Conservation (phyloP, 176 grass and related monocot genomes). For the Tuctoria greenei region DNA sequence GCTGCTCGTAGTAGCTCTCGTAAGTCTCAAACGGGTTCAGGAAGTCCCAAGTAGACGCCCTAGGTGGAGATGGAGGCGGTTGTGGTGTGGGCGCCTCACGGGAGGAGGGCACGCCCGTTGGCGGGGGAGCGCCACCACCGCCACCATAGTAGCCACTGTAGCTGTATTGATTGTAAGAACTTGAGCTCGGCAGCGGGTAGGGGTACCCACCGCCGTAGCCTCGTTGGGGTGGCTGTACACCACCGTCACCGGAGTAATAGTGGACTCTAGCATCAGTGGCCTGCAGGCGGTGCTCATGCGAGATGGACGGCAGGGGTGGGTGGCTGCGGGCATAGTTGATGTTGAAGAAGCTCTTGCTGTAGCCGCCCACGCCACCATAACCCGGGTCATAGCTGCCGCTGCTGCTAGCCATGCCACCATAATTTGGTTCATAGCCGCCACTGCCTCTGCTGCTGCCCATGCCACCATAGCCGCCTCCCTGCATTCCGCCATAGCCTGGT, state of each 20-base stretch:
- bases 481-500: constrained; percentile 22
- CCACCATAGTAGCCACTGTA: constrained; percentile 46
- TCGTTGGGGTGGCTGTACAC: constrained; percentile 24
- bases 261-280: constrained; percentile 45
- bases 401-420: constrained; percentile 16
- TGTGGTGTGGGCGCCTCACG: constrained; percentile 38
- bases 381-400: constrained; percentile 25
- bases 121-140: constrained; percentile 39
- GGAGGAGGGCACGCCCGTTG: constrained; percentile 37
- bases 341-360: constrained; percentile 60
- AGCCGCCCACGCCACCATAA: constrained; percentile 39
- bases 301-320: constrained; percentile 43
- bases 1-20: constrained; percentile 66
- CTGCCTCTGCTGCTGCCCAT: neutral
- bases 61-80: constrained; percentile 75
- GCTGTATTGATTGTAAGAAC: constrained; percentile 36
- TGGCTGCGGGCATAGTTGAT: constrained; percentile 60
- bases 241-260: constrained; percentile 33
- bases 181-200: constrained; percentile 50
- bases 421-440: constrained; percentile 35
- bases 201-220: constrained; percentile 43
- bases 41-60: constrained; percentile 92
- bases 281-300: constrained; percentile 41
- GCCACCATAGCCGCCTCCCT: constrained; percentile 8
- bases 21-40: constrained; percentile 86